A percentile compares a stretch with the other conserved stretches of the same genome.
These are phyloP conservation scores for Gyromitra esculenta DNA, from an alignment of 2,329 filamentous ascomycete genomes.

Conservation along the genomic window DNA sequence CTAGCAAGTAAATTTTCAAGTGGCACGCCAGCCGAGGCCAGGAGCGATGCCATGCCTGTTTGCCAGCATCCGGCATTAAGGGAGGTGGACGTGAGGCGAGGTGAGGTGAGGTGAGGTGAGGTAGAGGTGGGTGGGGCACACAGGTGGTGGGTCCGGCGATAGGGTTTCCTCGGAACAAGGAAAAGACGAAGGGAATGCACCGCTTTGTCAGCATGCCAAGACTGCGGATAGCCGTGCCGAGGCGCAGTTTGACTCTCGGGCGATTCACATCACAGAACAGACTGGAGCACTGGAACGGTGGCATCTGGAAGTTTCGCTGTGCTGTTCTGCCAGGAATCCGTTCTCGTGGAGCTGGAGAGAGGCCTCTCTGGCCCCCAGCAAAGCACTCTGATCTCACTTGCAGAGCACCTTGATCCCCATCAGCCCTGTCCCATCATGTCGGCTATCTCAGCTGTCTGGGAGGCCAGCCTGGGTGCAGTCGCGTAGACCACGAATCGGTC, in stretches of 20 bases:
- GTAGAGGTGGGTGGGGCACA: neutral
- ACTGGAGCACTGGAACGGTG: too few species aligned
- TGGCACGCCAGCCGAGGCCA: conserved; percentile 22
- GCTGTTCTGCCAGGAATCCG: neutral
- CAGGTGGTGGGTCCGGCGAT: conserved; percentile 16
- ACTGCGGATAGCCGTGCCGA: conserved; percentile 21
- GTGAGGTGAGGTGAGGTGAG: neutral
- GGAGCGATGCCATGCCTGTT: neutral
- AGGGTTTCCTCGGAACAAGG: conserved; percentile 21
- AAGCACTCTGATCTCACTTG: too few species aligned
- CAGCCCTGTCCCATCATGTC: too few species aligned
- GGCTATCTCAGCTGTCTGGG: too few species aligned
- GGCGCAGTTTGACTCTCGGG: neutral
- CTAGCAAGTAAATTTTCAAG: conserved; percentile 9
- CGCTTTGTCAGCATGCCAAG: conserved; percentile 13
- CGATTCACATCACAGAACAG: too few species aligned
- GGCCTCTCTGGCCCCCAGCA: neutral
- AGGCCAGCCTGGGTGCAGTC: too few species aligned
- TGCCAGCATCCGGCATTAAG: conserved; percentile 28
- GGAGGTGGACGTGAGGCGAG: neutral
- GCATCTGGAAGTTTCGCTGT: neutral
- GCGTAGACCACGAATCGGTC: too few species aligned
- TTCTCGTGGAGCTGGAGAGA: neutral
- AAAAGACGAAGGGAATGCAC: conserved; percentile 11
- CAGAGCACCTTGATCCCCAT: too few species aligned